phyloP scores from a whole-genome alignment of 1,284 basidiomycete genomes.

The Trichosporon coremiiforme region DNA sequence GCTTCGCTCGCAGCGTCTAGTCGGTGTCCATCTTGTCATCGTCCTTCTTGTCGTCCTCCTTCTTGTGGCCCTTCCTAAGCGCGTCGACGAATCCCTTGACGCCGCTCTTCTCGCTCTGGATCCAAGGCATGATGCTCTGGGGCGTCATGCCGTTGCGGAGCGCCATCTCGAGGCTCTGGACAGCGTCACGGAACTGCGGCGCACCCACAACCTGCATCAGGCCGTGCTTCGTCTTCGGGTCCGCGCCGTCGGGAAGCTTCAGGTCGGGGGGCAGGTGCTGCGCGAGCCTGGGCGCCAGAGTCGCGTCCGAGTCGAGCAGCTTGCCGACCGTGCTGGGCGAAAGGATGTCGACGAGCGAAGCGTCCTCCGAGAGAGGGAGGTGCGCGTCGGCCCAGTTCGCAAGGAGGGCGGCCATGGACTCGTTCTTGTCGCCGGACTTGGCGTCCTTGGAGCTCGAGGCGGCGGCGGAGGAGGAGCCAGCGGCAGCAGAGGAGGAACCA shows the following conservation, averaged over 20 bases:
- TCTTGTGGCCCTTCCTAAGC: constrained; percentile 34
- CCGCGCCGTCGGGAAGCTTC: constrained; percentile 30
- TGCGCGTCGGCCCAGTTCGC: constrained; percentile 44
- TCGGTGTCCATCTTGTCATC: constrained; percentile 14
- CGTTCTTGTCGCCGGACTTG: constrained; percentile 22
- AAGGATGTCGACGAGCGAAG: constrained; percentile 50
- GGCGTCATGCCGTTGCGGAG: constrained; percentile 51
- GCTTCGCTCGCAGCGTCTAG: not conserved
- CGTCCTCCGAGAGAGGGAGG: constrained; percentile 37
- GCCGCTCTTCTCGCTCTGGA: constrained; percentile 25
- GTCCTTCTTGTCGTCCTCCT: constrained; percentile 10
- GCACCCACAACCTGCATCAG: constrained; percentile 50
- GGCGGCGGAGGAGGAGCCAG: constrained; percentile 18
- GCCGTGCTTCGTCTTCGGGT: constrained; percentile 34
- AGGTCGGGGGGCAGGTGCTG: constrained; percentile 48
- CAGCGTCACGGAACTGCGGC: constrained; percentile 53
- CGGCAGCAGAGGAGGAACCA: constrained; percentile 18
- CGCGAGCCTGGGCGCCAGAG: constrained; percentile 39
- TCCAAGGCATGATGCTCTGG: constrained; percentile 49
- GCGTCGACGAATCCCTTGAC: constrained; percentile 31
- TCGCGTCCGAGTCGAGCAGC: constrained; percentile 39
- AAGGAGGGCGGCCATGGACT: constrained; percentile 47
- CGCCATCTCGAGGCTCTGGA: constrained; percentile 52
- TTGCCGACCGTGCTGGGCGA: constrained; percentile 44
- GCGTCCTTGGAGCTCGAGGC: constrained; percentile 18